A percentile compares a stretch with the other conserved stretches of the same genome.
These are phyloP conservation scores for Coleophoma eucalyptorum DNA, from an alignment of 2,329 filamentous ascomycete species.

Conservation along the genomic window DNA sequence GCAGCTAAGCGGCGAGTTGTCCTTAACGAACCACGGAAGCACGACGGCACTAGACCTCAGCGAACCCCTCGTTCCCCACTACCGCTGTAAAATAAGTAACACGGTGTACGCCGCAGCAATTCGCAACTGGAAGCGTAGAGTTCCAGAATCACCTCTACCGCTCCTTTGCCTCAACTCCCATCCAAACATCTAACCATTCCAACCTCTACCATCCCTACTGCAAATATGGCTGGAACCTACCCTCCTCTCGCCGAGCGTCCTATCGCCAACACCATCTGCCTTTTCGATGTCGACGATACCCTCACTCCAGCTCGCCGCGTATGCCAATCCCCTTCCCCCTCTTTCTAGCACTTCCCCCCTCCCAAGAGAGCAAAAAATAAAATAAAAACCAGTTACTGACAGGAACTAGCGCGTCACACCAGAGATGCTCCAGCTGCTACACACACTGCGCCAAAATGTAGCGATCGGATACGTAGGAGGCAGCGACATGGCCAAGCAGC, in stretches of 20 bases:
- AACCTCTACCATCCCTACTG: not conserved
- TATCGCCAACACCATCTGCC: slow-evolving; percentile 86
- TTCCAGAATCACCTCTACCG: not conserved
- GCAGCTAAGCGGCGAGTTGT: too few relatives aligned
- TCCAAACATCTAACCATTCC: not conserved
- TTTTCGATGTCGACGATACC: slow-evolving; percentile 96
- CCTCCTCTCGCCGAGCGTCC: slow-evolving; percentile 79
- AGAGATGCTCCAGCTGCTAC: slow-evolving; percentile 80
- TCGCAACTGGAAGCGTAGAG: too few relatives aligned
- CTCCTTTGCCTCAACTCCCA: not conserved
- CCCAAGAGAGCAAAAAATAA: not conserved
- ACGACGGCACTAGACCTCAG: too few relatives aligned
- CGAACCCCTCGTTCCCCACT: too few relatives aligned
- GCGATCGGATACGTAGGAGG: slow-evolving; percentile 92
- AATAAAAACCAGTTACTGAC: not conserved
- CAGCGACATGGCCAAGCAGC: slow-evolving; percentile 88
- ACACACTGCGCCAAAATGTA: slow-evolving; percentile 77
- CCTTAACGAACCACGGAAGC: too few relatives aligned
- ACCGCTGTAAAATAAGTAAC: too few relatives aligned
- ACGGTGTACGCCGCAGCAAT: too few relatives aligned
- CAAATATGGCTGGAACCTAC: slow-evolving; percentile 19
- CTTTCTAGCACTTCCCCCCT: not conserved
- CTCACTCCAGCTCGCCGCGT: slow-evolving; percentile 80
- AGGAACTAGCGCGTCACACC: slow-evolving; percentile 58
- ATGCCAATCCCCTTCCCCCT: slow-evolving; percentile 24